Percentiles rank a stretch among this genome's conserved stretches.
Conservation (phyloP, 2,329 filamentous ascomycete species). For the Exophiala sp. region DNA sequence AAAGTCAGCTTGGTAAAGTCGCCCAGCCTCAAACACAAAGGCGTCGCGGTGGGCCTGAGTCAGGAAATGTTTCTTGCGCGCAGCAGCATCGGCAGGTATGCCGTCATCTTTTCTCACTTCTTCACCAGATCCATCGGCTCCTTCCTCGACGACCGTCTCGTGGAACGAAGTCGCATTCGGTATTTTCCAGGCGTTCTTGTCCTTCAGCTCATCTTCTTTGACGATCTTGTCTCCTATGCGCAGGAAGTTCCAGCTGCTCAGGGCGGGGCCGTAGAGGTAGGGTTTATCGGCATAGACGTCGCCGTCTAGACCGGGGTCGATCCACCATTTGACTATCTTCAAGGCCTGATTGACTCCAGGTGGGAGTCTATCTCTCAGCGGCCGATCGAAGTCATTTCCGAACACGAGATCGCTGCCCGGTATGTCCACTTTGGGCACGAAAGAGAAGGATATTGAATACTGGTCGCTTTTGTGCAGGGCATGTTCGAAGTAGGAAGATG, state of each 20-base stretch:
- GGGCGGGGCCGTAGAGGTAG: conserved; percentile 77
- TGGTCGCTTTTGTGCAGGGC: conserved; percentile 70
- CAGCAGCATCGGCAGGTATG: conserved; percentile 53
- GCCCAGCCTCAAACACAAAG: conserved; percentile 61
- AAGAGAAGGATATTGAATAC: conserved; percentile 78
- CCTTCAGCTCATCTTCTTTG: conserved; percentile 15
- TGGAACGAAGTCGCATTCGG: conserved; percentile 40
- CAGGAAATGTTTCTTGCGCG: conserved; percentile 61
- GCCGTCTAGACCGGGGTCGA: conserved; percentile 86
- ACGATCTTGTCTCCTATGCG: conserved; percentile 45
- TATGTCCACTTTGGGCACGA: conserved; percentile 67
- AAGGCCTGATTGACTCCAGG: conserved; percentile 83
- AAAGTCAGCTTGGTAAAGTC: conserved; percentile 67
- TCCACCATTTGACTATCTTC: conserved; percentile 80
- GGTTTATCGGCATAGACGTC: conserved; percentile 85
- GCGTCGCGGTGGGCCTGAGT: conserved; percentile 51
- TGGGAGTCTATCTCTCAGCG: conserved; percentile 80
- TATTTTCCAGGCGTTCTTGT: conserved; percentile 24
- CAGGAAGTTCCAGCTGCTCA: conserved; percentile 76
- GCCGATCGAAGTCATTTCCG: conserved; percentile 91
- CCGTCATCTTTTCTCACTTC: conserved; percentile 46
- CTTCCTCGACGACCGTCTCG: conserved; percentile 60
- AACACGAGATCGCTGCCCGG: conserved; percentile 74
- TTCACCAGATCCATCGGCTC: conserved; percentile 57
- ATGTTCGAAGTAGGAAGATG: conserved; percentile 72